Percentiles rank a stretch among this genome's conserved stretches.
Conservation (phyloP, 139 green algal genomes). For the Closterium sp. region DNA sequence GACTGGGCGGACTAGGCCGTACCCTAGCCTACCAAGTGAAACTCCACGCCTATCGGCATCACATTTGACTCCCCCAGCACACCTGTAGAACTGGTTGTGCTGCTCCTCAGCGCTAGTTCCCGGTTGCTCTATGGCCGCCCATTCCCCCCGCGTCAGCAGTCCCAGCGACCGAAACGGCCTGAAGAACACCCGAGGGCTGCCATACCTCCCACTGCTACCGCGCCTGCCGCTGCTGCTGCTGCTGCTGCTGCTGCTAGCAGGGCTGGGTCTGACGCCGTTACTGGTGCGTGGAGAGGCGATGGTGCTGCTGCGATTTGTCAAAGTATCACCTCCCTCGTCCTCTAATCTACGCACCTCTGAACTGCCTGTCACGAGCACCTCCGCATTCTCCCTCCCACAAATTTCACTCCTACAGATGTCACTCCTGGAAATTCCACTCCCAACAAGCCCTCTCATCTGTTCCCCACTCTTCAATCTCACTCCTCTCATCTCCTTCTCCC, state of each 20-base stretch:
- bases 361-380: too few relatives aligned
- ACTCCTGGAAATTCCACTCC: too few relatives aligned
- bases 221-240: not conserved
- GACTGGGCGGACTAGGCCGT: too few relatives aligned
- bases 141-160: not conserved
- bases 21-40: too few relatives aligned
- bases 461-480: not conserved
- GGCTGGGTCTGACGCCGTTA: not conserved
- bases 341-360: too few relatives aligned
- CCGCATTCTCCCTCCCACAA: too few relatives aligned
- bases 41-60: too few relatives aligned
- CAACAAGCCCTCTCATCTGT: not conserved
- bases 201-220: not conserved
- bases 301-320: not conserved
- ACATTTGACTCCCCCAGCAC: not conserved
- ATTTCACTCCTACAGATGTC: too few relatives aligned
- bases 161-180: not conserved
- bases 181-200: not conserved
- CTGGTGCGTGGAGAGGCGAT: too few relatives aligned
- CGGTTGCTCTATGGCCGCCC: not conserved
- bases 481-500: not conserved
- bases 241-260: too few relatives aligned
- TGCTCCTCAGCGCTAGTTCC: not conserved
- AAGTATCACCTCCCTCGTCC: too few relatives aligned
- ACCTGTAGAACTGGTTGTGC: not conserved